A percentile compares a stretch with the other conserved stretches of the same genome.
phyloP scores from a whole-genome alignment of 169 alveolate genomes.

The Plasmodium ovale region DNA sequence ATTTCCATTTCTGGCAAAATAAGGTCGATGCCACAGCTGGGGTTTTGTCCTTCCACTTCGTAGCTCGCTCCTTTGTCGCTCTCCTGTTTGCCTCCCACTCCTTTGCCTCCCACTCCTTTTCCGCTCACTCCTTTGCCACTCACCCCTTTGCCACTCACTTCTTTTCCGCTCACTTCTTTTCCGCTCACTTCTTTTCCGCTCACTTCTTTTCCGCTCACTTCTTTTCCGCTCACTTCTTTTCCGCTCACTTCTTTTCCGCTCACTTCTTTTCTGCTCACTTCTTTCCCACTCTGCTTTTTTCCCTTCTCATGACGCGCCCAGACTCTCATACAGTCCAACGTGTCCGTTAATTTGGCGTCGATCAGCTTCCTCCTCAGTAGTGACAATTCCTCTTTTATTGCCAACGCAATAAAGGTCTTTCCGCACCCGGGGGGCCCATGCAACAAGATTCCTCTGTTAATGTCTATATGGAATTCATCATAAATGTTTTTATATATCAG shows the following conservation, averaged over 20 bases:
- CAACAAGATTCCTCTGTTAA: conserved; percentile 78
- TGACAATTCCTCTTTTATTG: conserved; percentile 67
- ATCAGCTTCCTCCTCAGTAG: conserved; percentile 71
- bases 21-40: neutral
- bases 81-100: neutral
- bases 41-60: neutral
- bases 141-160: neutral
- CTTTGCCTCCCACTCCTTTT: neutral
- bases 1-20: conserved; percentile 63
- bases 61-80: neutral
- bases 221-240: neutral
- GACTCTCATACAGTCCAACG: neutral
- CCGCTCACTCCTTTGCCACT: neutral
- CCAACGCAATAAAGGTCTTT: conserved; percentile 79
- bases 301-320: neutral
- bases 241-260: neutral
- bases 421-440: conserved; percentile 88
- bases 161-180: neutral
- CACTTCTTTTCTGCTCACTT: neutral
- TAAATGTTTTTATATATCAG: conserved; percentile 74
- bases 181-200: neutral
- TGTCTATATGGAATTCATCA: conserved; percentile 74
- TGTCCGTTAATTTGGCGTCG: conserved; percentile 13
- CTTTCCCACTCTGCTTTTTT: conserved; percentile 3
- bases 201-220: neutral